Conservation (phyloP, 768 basidiomycete genomes). For the Phanerochaete carnosa region DNA sequence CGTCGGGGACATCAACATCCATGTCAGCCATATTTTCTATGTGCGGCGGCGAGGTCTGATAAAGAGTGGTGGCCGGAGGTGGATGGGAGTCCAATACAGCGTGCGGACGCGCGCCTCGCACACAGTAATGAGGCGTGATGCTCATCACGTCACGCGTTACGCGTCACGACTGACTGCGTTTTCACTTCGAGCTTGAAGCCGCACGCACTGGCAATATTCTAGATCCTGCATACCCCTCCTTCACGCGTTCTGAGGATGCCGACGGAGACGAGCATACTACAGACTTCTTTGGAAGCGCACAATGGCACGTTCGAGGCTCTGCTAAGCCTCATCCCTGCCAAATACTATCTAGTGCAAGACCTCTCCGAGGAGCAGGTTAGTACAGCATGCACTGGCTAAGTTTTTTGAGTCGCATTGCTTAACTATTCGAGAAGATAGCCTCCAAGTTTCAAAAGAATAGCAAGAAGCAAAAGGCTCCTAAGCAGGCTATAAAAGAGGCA, state of each 20-base stretch:
- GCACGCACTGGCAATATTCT: not conserved
- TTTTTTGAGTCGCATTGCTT: not conserved
- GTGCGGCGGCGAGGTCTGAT: not conserved
- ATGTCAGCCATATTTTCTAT: conserved; percentile 50
- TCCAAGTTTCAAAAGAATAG: conserved; percentile 85
- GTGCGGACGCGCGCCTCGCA: conserved; percentile 10
- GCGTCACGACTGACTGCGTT: not conserved
- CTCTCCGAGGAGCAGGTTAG: conserved; percentile 65
- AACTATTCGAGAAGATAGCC: conserved; percentile 34
- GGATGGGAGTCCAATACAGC: not conserved
- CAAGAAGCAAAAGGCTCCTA: conserved; percentile 72
- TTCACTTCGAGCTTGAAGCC: not conserved
- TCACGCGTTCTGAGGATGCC: conserved; percentile 34
- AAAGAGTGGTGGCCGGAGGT: conserved; percentile 1
- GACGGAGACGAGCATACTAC: conserved; percentile 46
- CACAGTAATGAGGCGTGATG: not conserved
- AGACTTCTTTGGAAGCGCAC: conserved; percentile 72
- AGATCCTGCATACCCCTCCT: not conserved
- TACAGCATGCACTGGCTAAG: not conserved
- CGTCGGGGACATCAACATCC: conserved; percentile 64
- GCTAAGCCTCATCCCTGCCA: conserved; percentile 82
- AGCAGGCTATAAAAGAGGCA: conserved; percentile 85
- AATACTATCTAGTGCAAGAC: conserved; percentile 78
- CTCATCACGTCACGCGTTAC: not conserved
- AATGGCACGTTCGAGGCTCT: conserved; percentile 85